Evolutionary conservation across 2,329 filamentous ascomycete genomes (phyloP), one percentile per base, ranked within the genome.

Genomic region (Dothiorella sarmentorum): DNA sequence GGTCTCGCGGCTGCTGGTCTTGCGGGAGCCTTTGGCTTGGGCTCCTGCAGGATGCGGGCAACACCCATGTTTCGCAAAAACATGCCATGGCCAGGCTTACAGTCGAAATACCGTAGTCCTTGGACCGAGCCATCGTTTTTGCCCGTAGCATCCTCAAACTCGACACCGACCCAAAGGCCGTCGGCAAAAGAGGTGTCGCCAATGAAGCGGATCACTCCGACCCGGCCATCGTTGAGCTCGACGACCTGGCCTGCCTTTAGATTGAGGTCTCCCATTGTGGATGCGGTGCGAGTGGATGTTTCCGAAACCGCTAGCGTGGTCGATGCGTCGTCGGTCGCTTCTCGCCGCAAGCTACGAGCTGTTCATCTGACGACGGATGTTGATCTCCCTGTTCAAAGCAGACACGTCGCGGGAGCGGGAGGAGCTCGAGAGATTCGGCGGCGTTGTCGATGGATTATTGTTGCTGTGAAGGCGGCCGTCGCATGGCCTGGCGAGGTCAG

Each of bases 111-210:
- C 18, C 90, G 81, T 69, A 90, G 84, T 62, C 91, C 92, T 72
- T 93, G 85, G 45, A 97, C 90, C 58, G 89, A 88, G 63, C 93
- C 93, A 80, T 97, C 91, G 67, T 97, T 97, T 78, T 97, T 97
- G 29, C 94, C 93, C 18, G 82, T 84, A 56, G 86, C 80, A 45
- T 90, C 88, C 55, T 91, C 85, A 59, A 97, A 83, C 77, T 96
- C 92, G 61, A 97, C 84, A 63, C 93, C 93, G 60, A 97, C 80
- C 91, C 92, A 97, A 62, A 89, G 85, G 62, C 92, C 93, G 5
- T 82, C 78, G 60, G 91, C 86, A 75, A 97, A 96, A 66, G 83
- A 78, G 35, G 93, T 91, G 58, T 82, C 78, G 67, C 94, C 94
- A 61, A 90, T 79, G 74, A 90, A 99, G 67, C 90, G 90, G 63